Conservation (phyloP, 352 stramenopile genomes). For the Pythium myriotylum region DNA sequence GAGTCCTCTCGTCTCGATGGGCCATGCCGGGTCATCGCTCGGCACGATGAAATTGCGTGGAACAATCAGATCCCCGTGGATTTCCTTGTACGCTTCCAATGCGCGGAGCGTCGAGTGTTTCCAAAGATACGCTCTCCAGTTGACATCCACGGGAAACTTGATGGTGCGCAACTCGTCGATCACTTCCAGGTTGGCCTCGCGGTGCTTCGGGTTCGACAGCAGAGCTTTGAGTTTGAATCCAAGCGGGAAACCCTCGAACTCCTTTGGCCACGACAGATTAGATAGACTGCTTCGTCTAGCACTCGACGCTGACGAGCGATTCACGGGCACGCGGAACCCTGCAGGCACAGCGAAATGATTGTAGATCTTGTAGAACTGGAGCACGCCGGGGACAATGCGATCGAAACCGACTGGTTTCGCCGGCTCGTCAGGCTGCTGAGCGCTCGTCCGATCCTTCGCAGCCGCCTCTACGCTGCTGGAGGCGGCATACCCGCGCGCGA, state of each 20-base stretch:
- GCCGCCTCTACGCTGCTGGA: not conserved
- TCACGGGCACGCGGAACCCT: constrained; percentile 6
- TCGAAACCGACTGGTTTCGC: not conserved
- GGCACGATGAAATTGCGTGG: constrained; percentile 41
- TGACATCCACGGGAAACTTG: constrained; percentile 15
- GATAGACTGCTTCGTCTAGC: not conserved
- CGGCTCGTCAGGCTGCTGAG: not conserved
- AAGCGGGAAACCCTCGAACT: constrained; percentile 8
- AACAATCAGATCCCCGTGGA: constrained; percentile 41
- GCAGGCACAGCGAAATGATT: constrained; percentile 8
- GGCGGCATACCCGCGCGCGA: not conserved
- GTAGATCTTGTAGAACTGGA: constrained; percentile 14
- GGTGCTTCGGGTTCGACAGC: constrained; percentile 22
- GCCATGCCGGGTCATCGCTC: constrained; percentile 29
- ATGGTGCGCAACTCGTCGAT: constrained; percentile 12
- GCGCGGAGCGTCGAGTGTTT: constrained; percentile 7
- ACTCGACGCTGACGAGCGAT: not conserved
- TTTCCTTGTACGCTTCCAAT: constrained; percentile 34
- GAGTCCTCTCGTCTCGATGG: constrained; percentile 34
- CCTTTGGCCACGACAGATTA: not conserved
- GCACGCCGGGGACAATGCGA: constrained; percentile 1
- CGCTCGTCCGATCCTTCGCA: not conserved
- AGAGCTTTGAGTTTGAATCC: constrained; percentile 11
- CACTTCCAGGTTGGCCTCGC: not conserved
- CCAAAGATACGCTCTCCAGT: constrained; percentile 29